Conservation (phyloP, 2,329 filamentous ascomycete genomes). For the Hymenoscyphus infarciens region DNA sequence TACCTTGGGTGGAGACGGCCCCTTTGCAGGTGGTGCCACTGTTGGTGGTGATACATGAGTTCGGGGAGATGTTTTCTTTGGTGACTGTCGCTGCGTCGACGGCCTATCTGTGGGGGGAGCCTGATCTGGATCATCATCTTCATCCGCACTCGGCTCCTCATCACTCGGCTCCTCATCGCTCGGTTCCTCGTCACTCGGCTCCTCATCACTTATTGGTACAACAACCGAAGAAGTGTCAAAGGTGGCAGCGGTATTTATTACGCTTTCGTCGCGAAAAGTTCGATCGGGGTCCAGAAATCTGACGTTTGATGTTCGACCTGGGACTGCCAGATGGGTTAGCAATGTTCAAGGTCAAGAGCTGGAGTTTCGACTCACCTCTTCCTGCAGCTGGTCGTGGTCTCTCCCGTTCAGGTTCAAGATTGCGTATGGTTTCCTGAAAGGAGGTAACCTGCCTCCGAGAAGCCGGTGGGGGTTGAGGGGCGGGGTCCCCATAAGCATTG, state of each 20-base stretch:
- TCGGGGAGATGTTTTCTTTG: not conserved
- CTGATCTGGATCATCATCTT: not conserved
- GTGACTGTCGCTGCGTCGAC: not conserved
- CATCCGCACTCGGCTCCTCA: not conserved
- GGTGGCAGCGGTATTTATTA: conserved; percentile 36
- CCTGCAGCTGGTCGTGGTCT: not conserved
- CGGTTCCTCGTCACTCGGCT: not conserved
- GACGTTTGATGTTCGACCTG: not conserved
- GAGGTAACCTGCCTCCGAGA: not conserved
- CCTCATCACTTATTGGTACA: not conserved
- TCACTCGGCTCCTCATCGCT: not conserved
- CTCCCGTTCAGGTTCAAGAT: not conserved
- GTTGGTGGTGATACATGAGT: not conserved
- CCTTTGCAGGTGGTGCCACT: not conserved
- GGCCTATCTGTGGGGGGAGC: no score
- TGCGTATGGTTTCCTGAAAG: not conserved
- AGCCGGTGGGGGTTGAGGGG: not conserved
- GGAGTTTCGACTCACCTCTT: not conserved
- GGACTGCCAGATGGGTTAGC: not conserved
- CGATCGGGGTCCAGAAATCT: conserved; percentile 23
- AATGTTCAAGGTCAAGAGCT: not conserved
- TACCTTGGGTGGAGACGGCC: no score
- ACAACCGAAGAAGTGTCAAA: conserved; percentile 30
- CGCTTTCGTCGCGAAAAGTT: conserved; percentile 37
- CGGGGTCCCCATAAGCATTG: conserved; percentile 1